A percentile compares a stretch with the other conserved stretches of the same genome.
These are phyloP conservation scores for Neurospora sp. DNA, from an alignment of 495 filamentous ascomycete species.

Conservation along the genomic window DNA sequence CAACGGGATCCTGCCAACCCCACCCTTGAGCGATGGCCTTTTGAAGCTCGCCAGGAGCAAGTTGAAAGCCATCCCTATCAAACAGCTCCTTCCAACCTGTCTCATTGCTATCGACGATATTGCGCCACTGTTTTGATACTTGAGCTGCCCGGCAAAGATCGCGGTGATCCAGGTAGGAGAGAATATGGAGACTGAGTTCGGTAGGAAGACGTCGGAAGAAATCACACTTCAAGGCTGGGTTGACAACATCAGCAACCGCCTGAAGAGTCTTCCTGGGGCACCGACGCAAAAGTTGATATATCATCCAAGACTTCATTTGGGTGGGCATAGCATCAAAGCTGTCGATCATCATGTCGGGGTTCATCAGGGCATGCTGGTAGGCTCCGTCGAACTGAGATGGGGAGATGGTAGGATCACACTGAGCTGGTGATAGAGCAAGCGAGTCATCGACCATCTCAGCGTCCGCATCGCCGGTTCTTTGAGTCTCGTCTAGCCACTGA, in stretches of 20 bases:
- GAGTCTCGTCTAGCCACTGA: conserved; percentile 20
- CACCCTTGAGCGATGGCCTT: conserved; percentile 87
- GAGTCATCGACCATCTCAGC: conserved; percentile 3
- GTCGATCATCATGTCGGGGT: conserved; percentile 76
- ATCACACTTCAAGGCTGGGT: conserved; percentile 93
- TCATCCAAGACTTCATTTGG: conserved; percentile 83
- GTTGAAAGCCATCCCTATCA: conserved; percentile 66
- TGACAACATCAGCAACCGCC: conserved; percentile 85
- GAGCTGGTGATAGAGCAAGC: neutral
- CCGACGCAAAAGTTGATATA: conserved; percentile 86
- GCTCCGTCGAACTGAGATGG: conserved; percentile 9
- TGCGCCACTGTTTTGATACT: conserved; percentile 89
- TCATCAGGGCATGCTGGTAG: conserved; percentile 41
- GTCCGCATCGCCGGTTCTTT: conserved; percentile 20
- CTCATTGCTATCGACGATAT: conserved; percentile 83
- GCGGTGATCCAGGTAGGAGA: conserved; percentile 75
- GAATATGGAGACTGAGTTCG: conserved; percentile 79
- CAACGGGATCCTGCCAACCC: conserved; percentile 93
- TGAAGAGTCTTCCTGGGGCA: conserved; percentile 85
- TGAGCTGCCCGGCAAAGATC: conserved; percentile 88
- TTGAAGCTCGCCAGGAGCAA: conserved; percentile 77
- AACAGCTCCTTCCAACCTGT: conserved; percentile 92
- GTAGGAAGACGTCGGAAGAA: conserved; percentile 73
- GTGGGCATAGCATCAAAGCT: conserved; percentile 84
- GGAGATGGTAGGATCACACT: conserved; percentile 1